Conservation (phyloP, 495 filamentous ascomycete species). For the Aspergillus ellipticus region DNA sequence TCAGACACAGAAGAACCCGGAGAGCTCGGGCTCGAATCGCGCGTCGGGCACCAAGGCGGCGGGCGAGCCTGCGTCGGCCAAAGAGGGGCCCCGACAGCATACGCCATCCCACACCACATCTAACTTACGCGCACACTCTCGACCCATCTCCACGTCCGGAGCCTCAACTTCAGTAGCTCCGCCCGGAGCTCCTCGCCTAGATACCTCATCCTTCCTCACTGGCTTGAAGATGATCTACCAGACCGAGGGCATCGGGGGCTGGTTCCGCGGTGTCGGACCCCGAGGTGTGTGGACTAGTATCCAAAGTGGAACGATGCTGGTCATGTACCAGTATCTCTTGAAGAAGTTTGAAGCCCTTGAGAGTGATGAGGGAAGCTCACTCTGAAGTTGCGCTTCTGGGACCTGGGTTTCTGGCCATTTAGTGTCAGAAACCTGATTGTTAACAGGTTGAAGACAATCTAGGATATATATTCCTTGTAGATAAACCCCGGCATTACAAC, state of each 20-base stretch:
- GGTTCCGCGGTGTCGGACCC: conserved; percentile 93
- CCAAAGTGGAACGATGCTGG: conserved; percentile 94
- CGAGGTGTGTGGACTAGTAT: conserved; percentile 96
- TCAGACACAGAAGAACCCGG: conserved; percentile 83
- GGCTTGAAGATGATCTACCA: conserved; percentile 84
- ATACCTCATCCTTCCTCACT: conserved; percentile 83
- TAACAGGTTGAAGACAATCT: not conserved
- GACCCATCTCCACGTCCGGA: conserved; percentile 79
- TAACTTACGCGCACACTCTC: conserved; percentile 35
- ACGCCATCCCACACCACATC: conserved; percentile 22
- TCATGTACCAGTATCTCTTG: conserved; percentile 87
- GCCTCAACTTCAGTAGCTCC: conserved; percentile 73
- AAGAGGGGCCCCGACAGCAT: conserved; percentile 36
- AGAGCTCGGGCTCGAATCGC: conserved; percentile 9
- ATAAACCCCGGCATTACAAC: not conserved
- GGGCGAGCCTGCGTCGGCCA: conserved; percentile 27
- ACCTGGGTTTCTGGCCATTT: not conserved
- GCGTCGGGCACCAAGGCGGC: conserved; percentile 21
- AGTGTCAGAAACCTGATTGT: not conserved
- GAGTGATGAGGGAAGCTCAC: conserved; percentile 22
- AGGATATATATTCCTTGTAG: conserved; percentile 8
- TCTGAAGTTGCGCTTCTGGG: conserved; percentile 15
- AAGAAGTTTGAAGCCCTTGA: conserved; percentile 62
- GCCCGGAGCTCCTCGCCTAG: conserved; percentile 69
- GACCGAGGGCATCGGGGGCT: conserved; percentile 80